Conservation (phyloP, 2,329 filamentous ascomycete species). For the Aureobasidium sp. region DNA sequence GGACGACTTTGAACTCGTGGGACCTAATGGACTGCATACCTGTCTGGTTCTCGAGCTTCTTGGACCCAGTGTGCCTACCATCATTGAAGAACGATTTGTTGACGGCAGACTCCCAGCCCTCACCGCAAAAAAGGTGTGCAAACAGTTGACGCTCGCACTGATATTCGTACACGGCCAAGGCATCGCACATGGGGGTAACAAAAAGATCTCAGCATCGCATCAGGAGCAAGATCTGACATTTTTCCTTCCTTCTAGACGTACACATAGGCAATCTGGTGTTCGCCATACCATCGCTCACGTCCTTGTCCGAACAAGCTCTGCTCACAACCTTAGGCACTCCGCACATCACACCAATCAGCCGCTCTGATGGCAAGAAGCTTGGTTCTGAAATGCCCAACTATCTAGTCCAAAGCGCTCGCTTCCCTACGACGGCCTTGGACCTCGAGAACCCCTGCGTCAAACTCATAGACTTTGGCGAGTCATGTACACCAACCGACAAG, state of each 20-base stretch:
- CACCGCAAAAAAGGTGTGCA: constrained; percentile 26
- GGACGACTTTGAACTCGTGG: constrained; percentile 33
- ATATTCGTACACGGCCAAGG: constrained; percentile 22
- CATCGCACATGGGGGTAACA: constrained; percentile 28
- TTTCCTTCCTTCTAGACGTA: constrained; percentile 22
- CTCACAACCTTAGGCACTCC: constrained; percentile 21
- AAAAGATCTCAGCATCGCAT: too few relatives aligned
- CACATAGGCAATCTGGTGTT: constrained; percentile 27
- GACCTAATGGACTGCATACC: constrained; percentile 41
- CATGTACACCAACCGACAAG: constrained; percentile 25
- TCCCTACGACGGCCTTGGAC: constrained; percentile 7
- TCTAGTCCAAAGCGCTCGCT: constrained; percentile 22
- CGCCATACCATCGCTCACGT: constrained; percentile 21
- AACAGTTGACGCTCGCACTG: constrained; percentile 23
- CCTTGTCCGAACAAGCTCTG: constrained; percentile 21
- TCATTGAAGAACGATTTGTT: constrained; percentile 31
- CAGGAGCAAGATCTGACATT: neutral
- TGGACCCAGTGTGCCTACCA: constrained; percentile 34
- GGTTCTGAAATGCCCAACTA: constrained; percentile 20
- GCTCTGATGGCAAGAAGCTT: constrained; percentile 22
- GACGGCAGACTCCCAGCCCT: constrained; percentile 37
- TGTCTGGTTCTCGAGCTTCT: constrained; percentile 38
- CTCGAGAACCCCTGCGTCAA: constrained; percentile 21
- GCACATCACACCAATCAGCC: constrained; percentile 19
- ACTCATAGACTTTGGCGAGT: constrained; percentile 36